These are phyloP conservation scores for Sarcocystis neurona DNA, from an alignment of 169 alveolate genomes.

Conservation along the genomic window DNA sequence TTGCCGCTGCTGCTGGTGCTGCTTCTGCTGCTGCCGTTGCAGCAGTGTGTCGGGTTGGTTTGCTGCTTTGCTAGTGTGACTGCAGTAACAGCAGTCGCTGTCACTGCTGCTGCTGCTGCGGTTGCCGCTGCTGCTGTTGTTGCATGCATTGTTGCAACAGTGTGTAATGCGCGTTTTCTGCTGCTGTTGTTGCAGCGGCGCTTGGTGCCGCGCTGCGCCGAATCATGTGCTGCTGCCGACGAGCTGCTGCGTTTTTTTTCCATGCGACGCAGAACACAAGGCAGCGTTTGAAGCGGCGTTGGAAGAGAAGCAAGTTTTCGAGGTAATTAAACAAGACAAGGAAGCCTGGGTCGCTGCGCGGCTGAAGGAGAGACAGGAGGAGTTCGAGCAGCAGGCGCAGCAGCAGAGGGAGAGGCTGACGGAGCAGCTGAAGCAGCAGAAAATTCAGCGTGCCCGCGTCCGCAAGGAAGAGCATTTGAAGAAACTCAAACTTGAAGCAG, in stretches of 20 bases:
- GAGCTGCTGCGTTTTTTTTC: background rate
- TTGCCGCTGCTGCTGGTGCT: conserved; percentile 24
- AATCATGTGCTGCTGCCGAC: background rate
- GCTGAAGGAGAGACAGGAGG: conserved; percentile 41
- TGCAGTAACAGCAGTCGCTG: background rate
- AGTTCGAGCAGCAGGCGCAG: conserved; percentile 22
- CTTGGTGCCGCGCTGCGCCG: background rate
- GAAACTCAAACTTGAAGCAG: conserved; percentile 23
- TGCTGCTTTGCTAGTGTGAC: no score
- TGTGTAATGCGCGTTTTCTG: background rate
- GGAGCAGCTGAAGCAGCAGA: conserved; percentile 13
- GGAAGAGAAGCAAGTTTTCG: conserved; percentile 42
- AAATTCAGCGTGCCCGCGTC: conserved; percentile 36
- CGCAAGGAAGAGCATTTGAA: conserved; percentile 15
- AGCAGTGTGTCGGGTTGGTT: background rate
- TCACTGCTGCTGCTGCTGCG: conserved; percentile 7
- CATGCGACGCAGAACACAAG: conserved; percentile 23
- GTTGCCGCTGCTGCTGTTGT: background rate
- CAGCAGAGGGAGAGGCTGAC: conserved; percentile 40
- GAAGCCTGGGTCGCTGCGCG: conserved; percentile 25
- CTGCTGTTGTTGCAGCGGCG: background rate
- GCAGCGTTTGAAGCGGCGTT: conserved; percentile 49
- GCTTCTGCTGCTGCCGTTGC: background rate
- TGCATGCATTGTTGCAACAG: background rate
- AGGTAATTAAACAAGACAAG: conserved; percentile 38